Evolutionary conservation across 257 asterid genomes (phyloP).

Genomic region (Orobanche coerulescens): DNA sequence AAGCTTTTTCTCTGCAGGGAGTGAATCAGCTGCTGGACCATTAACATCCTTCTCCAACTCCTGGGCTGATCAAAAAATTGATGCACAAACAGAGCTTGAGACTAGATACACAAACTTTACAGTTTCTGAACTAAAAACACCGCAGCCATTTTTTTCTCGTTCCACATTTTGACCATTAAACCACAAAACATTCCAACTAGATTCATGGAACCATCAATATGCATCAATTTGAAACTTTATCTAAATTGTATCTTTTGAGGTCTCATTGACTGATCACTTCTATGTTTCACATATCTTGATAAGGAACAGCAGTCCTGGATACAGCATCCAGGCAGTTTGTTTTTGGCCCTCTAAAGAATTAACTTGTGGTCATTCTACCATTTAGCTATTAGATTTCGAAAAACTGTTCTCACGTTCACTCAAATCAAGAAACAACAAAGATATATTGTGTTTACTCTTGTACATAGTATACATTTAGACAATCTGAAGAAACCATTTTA

Average conservation of each 20-base stretch:
- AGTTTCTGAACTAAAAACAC: constrained; percentile 9
- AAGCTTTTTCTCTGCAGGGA: constrained; percentile 70
- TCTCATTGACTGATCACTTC: background rate
- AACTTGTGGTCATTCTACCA: background rate
- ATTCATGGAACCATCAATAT: background rate
- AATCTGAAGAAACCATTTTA: background rate
- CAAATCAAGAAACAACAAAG: background rate
- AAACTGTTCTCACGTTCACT: background rate
- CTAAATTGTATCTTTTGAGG: background rate
- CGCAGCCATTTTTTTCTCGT: background rate
- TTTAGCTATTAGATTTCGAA: constrained; percentile 1
- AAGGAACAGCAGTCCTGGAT: background rate
- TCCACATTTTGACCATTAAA: background rate
- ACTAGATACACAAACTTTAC: constrained; percentile 7
- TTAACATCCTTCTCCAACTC: constrained; percentile 83
- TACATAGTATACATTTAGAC: background rate
- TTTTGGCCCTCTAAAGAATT: no score
- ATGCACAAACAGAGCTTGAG: constrained; percentile 29
- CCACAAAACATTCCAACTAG: background rate
- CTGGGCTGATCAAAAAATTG: constrained; percentile 61
- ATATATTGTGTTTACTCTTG: background rate
- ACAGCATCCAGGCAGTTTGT: no score
- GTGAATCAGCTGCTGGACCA: constrained; percentile 72
- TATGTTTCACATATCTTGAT: background rate
- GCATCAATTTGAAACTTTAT: background rate